Percentiles rank a stretch among this genome's conserved stretches.
These are phyloP conservation scores for Cercospora brassicicola DNA, from an alignment of 2,329 filamentous ascomycete genomes.

Conservation along the genomic window DNA sequence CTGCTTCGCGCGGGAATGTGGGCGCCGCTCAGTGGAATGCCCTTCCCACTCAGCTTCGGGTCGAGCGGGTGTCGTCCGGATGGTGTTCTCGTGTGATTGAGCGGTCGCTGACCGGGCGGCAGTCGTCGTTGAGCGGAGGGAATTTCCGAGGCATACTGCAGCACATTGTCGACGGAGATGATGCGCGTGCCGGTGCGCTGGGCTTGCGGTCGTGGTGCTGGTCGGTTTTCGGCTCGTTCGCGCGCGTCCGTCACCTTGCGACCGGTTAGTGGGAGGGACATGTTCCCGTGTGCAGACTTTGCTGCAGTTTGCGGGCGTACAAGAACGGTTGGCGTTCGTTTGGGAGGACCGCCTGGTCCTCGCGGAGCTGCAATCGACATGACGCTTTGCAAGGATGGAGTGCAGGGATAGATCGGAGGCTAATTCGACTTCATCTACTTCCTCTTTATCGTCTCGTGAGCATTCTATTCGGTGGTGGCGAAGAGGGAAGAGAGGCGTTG, in stretches of 20 bases:
- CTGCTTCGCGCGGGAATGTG: slow-evolving; percentile 81
- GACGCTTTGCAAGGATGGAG: background rate
- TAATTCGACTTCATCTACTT: background rate
- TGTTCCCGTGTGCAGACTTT: slow-evolving; percentile 4
- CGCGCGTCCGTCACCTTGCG: slow-evolving; percentile 29
- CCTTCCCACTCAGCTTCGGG: slow-evolving; percentile 57
- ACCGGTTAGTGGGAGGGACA: slow-evolving; percentile 21
- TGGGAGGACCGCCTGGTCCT: slow-evolving; percentile 14
- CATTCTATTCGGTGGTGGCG: background rate
- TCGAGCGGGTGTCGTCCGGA: slow-evolving; percentile 55
- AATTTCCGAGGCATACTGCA: slow-evolving; percentile 91
- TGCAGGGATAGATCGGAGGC: slow-evolving; percentile 1
- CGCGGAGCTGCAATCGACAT: slow-evolving; percentile 26
- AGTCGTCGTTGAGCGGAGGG: slow-evolving; percentile 87
- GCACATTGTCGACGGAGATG: slow-evolving; percentile 88
- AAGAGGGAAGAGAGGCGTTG: background rate
- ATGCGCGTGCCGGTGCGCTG: slow-evolving; percentile 59
- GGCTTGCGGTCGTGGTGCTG: slow-evolving; percentile 25
- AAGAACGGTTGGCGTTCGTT: slow-evolving; percentile 26
- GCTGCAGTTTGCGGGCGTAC: slow-evolving; percentile 13
- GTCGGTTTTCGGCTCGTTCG: slow-evolving; percentile 19
- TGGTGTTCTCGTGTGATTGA: slow-evolving; percentile 50
- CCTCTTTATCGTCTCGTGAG: background rate
- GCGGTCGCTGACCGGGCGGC: slow-evolving; percentile 59
- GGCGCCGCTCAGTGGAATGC: slow-evolving; percentile 37